A percentile compares a stretch with the other conserved stretches of the same genome.
These are phyloP conservation scores for Rhodofomes roseus DNA, from an alignment of 1,284 basidiomycete species.

Conservation along the genomic window DNA sequence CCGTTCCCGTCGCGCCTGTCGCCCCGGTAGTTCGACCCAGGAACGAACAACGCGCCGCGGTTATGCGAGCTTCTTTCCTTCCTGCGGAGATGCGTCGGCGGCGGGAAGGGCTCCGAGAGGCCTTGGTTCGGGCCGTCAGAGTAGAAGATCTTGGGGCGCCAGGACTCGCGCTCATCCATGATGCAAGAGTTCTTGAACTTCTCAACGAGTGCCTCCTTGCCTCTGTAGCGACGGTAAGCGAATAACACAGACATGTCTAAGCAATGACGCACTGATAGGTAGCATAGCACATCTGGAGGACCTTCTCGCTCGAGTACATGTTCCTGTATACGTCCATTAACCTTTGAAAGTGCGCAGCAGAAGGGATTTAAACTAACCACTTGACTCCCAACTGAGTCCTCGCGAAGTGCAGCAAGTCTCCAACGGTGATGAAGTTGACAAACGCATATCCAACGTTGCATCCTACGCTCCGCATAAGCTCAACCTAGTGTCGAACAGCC, in stretches of 20 bases:
- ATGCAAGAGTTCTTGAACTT: conserved; percentile 84
- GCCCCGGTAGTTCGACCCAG: conserved; percentile 18
- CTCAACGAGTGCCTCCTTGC: conserved; percentile 82
- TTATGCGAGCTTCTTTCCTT: conserved; percentile 77
- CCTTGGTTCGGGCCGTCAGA: conserved; percentile 72
- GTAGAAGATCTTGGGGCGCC: conserved; percentile 83
- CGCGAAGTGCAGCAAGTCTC: conserved; percentile 74
- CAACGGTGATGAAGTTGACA: conserved; percentile 79
- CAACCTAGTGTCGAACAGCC: neutral
- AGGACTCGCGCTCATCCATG: conserved; percentile 78
- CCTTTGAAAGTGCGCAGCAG: neutral
- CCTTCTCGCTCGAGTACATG: conserved; percentile 84
- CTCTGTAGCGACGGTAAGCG: conserved; percentile 39
- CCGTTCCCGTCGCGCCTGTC: conserved; percentile 12
- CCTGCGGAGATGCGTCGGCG: conserved; percentile 69
- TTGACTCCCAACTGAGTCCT: conserved; percentile 69
- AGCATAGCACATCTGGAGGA: conserved; percentile 83
- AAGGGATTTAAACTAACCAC: conserved; percentile 45
- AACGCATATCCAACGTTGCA: conserved; percentile 88
- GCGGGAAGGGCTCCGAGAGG: conserved; percentile 75
- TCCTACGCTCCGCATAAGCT: conserved; percentile 36
- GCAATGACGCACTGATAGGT: conserved; percentile 68
- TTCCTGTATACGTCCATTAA: conserved; percentile 53
- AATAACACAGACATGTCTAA: conserved; percentile 1
- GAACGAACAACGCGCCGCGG: conserved; percentile 60